Evolutionary conservation across 139 green algal genomes (phyloP).

Genomic region (Chlamydomonas eustigma): DNA sequence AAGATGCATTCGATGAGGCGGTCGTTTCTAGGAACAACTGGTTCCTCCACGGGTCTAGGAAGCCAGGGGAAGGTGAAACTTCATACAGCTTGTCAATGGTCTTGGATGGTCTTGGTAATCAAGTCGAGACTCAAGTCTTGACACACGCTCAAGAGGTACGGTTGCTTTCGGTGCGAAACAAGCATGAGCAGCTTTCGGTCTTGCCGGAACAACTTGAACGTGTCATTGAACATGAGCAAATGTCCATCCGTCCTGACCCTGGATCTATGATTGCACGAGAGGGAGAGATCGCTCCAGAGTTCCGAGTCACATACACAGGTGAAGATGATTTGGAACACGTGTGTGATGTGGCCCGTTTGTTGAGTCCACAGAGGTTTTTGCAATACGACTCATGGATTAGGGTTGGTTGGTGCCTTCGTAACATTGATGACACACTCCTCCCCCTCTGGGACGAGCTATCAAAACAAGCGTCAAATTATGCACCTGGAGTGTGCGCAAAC

Average conservation of each 20-base stretch:
- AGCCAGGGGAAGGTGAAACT: background rate
- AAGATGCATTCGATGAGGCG: constrained; percentile 5
- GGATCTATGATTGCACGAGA: background rate
- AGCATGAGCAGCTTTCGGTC: background rate
- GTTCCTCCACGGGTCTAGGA: constrained; percentile 17
- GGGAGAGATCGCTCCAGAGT: background rate
- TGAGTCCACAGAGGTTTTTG: background rate
- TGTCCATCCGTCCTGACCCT: background rate
- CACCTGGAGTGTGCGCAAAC: background rate
- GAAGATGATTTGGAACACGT: background rate
- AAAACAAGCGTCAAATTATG: background rate
- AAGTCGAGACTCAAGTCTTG: background rate
- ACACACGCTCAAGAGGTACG: background rate
- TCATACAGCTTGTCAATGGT: background rate
- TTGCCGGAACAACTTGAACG: background rate
- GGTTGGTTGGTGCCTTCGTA: constrained; percentile 20
- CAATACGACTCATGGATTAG: constrained; percentile 10
- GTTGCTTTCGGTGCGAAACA: constrained; percentile 13
- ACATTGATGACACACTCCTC: constrained; percentile 17
- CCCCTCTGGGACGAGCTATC: constrained; percentile 6
- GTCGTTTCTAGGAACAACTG: constrained; percentile 16
- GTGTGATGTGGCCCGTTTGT: background rate
- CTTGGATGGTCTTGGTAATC: background rate
- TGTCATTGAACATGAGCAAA: background rate
- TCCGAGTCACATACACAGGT: background rate